Conservation (phyloP, 2,329 filamentous ascomycete species). For the Parasarocladium wereldwijsianum region DNA sequence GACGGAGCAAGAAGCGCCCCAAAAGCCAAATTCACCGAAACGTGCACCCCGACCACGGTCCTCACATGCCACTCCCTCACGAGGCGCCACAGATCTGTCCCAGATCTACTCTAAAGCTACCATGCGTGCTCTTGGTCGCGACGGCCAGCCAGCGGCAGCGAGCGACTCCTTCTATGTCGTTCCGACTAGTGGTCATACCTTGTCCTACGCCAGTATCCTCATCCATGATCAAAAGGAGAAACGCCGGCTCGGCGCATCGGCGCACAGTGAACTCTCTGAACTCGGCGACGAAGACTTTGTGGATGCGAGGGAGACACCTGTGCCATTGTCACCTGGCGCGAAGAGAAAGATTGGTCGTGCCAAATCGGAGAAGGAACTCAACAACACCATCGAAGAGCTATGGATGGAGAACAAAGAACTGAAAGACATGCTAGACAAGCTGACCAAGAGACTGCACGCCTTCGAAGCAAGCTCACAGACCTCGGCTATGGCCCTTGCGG, state of each 20-base stretch:
- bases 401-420: slow-evolving; percentile 77
- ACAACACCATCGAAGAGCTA: slow-evolving; percentile 74
- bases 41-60: slow-evolving; percentile 12
- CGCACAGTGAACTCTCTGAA: slow-evolving; percentile 31
- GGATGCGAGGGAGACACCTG: slow-evolving; percentile 60
- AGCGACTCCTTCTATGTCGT: slow-evolving; percentile 88
- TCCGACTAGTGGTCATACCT: slow-evolving; percentile 77
- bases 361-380: slow-evolving; percentile 27
- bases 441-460: slow-evolving; percentile 75
- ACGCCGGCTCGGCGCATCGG: slow-evolving; percentile 38
- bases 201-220: slow-evolving; percentile 84
- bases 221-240: slow-evolving; percentile 54
- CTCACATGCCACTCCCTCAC: slow-evolving; percentile 2
- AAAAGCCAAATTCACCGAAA: slow-evolving; percentile 22
- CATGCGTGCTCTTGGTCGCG: slow-evolving; percentile 60
- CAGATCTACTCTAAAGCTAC: slow-evolving; percentile 78
- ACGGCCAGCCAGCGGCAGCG: slow-evolving; percentile 36
- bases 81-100: slow-evolving; percentile 56
- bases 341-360: slow-evolving; percentile 25
- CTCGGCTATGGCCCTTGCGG: slow-evolving; percentile 70
- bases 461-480: slow-evolving; percentile 90
- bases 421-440: slow-evolving; percentile 71
- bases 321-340: slow-evolving; percentile 25
- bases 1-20: slow-evolving; percentile 12
- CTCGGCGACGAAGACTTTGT: slow-evolving; percentile 77